Evolutionary conservation across 495 filamentous ascomycete genomes (phyloP), one percentile per base, ranked within the genome.

Genomic region (Penicillium goetzii): DNA sequence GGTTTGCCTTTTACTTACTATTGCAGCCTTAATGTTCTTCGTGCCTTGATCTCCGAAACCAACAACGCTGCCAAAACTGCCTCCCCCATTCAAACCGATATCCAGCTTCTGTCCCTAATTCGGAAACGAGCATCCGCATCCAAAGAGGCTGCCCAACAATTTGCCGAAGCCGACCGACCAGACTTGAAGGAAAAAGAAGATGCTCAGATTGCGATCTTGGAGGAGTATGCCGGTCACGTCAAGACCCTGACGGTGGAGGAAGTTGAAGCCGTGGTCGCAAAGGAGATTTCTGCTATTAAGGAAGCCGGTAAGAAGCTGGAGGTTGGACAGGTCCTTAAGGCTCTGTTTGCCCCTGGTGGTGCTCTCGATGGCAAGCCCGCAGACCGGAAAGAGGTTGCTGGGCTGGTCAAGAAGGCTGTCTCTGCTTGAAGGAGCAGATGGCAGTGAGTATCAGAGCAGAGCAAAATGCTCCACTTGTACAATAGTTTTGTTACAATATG

Each of bases 1-100:
- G 7, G 10, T 15, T 14, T 4, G 6, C 12, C 25, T 33, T 26
- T 52, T 43, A 23, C 34, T 33, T 28, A 36, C 25, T 3, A 30
- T 33, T 45, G 25, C 45, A 85, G 82, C 62, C 66, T 85, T 15
- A 83, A 85, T 64, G 86, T 89, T 30, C 77, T 90, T 19, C 84
- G 86, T 49, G 76, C 81, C 41, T 60, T 89, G 56, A 81, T 89
- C 45, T 82, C 87, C 52, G 86, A 88, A 61, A 83, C 85, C 59
- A 89, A 86, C 60, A 88, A 87, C 63, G 77, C 84, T 11, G 80
- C 83, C 49, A 90, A 89, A 74, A 83, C 86, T 19, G 64, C 80
- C 23, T 81, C 76, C 14, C 86, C 86, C 10, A 84, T 88, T 30
- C 75, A 79, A 53, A 85, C 82, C 30, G 86, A 89, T 67, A 74